These are phyloP conservation scores for Fusarium multiceps DNA, from an alignment of 2,329 filamentous ascomycete genomes.

Conservation along the genomic window DNA sequence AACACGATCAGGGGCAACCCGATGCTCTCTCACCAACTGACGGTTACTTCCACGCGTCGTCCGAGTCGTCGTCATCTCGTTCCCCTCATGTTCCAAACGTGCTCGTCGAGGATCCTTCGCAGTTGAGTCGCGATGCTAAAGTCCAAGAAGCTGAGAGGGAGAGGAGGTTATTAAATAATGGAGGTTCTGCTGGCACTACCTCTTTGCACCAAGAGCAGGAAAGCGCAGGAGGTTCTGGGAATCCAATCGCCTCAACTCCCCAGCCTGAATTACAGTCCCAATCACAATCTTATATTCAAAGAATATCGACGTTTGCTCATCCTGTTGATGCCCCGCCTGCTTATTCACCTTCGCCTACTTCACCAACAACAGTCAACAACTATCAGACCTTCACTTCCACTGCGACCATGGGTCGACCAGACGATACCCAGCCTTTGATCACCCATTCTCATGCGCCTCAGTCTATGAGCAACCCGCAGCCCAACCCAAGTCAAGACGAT, in stretches of 20 bases:
- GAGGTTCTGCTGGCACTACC: neutral
- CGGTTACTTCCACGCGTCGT: slow-evolving; percentile 62
- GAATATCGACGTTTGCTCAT: slow-evolving; percentile 29
- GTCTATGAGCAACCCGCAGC: slow-evolving; percentile 57
- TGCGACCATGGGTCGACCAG: slow-evolving; percentile 55
- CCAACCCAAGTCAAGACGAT: slow-evolving; percentile 26
- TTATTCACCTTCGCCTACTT: slow-evolving; percentile 59
- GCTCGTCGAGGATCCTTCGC: slow-evolving; percentile 61
- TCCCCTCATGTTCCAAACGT: slow-evolving; percentile 60
- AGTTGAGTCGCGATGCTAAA: slow-evolving; percentile 55
- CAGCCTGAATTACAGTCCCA: neutral
- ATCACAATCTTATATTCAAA: slow-evolving; percentile 6
- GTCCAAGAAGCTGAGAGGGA: slow-evolving; percentile 58
- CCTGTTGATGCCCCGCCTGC: slow-evolving; percentile 61
- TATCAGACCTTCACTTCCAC: slow-evolving; percentile 58
- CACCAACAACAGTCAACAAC: slow-evolving; percentile 47
- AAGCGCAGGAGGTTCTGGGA: neutral
- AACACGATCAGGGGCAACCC: slow-evolving; percentile 44
- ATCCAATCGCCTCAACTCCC: slow-evolving; percentile 4
- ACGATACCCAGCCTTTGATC: slow-evolving; percentile 59
- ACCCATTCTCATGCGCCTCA: slow-evolving; percentile 52
- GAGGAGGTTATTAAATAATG: slow-evolving; percentile 48
- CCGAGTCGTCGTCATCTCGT: slow-evolving; percentile 41
- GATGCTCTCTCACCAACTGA: slow-evolving; percentile 62
- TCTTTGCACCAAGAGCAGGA: neutral